phyloP scores from a whole-genome alignment of 768 basidiomycete genomes.

The Amyloporia xantha region DNA sequence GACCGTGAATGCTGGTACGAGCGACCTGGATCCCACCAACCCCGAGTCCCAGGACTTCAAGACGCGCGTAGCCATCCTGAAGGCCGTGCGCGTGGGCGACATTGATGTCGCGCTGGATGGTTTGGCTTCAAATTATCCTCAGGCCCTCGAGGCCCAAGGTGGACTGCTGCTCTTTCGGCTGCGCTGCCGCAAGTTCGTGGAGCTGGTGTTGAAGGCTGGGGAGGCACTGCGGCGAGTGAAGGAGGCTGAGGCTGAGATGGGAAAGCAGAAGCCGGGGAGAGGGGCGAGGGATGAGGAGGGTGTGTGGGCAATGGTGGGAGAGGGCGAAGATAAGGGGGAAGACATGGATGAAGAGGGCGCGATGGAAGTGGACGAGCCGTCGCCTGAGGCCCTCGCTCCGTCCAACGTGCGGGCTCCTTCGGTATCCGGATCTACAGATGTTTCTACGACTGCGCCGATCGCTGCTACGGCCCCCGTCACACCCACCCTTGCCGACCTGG shows the following conservation, averaged over 20 bases:
- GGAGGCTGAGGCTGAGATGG: conserved; percentile 29
- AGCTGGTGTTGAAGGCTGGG: conserved; percentile 66
- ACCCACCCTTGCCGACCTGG: conserved; percentile 14
- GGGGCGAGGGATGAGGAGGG: conserved; percentile 9
- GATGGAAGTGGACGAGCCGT: conserved; percentile 58
- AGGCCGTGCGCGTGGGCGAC: conserved; percentile 61
- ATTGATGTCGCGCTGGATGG: conserved; percentile 61
- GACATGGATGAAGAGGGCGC: conserved; percentile 34
- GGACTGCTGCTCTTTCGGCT: conserved; percentile 76
- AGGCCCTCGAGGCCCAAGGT: conserved; percentile 58
- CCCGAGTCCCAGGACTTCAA: conserved; percentile 45
- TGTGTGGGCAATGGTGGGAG: conserved; percentile 16
- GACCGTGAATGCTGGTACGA: neutral
- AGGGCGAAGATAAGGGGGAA: conserved; percentile 26
- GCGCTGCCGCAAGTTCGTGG: conserved; percentile 80
- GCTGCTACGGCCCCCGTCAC: conserved; percentile 21
- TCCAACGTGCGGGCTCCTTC: conserved; percentile 3
- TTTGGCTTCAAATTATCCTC: conserved; percentile 50
- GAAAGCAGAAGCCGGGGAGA: conserved; percentile 14
- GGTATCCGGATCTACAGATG: neutral
- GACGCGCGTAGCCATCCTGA: conserved; percentile 63
- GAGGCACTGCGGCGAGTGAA: conserved; percentile 62
- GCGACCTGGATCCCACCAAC: conserved; percentile 19
- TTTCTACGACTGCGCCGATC: conserved; percentile 9
- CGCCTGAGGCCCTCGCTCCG: conserved; percentile 21